phyloP scores from a whole-genome alignment of 2,329 filamentous ascomycete species.

The Capronia epimyces region DNA sequence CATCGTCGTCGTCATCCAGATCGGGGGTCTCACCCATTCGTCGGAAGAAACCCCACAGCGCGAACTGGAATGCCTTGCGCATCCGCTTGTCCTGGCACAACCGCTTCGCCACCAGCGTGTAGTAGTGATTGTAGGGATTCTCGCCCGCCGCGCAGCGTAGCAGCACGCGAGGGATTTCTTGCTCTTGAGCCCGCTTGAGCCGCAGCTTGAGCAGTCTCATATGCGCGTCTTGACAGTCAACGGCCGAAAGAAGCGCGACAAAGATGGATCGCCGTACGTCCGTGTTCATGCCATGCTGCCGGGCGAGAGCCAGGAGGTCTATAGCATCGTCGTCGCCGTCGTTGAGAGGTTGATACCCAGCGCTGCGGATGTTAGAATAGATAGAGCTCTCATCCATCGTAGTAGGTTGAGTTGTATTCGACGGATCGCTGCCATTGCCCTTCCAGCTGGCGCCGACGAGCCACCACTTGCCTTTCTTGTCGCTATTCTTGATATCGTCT shows the following conservation, averaged over 20 bases:
- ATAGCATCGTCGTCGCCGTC: conserved; percentile 41
- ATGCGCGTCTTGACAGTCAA: conserved; percentile 78
- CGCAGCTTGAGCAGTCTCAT: conserved; percentile 72
- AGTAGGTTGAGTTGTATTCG: too few species aligned
- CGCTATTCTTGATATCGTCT: conserved; percentile 72
- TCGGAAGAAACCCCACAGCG: conserved; percentile 79
- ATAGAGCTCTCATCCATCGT: too few species aligned
- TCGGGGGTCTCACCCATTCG: conserved; percentile 76
- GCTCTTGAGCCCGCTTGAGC: conserved; percentile 77
- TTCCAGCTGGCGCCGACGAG: conserved; percentile 90
- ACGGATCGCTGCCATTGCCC: conserved; percentile 29
- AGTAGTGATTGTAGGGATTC: conserved; percentile 84
- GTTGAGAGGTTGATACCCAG: conserved; percentile 29
- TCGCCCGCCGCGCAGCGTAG: conserved; percentile 83
- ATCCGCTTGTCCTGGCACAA: conserved; percentile 70
- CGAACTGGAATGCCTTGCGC: conserved; percentile 79
- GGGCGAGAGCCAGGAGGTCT: conserved; percentile 68
- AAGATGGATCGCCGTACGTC: conserved; percentile 87
- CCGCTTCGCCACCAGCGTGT: conserved; percentile 74
- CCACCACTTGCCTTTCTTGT: conserved; percentile 96
- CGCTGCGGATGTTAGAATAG: conserved; percentile 16
- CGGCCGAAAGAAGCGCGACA: conserved; percentile 78
- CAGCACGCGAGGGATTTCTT: conserved; percentile 80
- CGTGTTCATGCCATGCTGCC: conserved; percentile 79
- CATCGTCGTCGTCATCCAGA: conserved; percentile 55